Evolutionary conservation across 495 filamentous ascomycete species (phyloP).

Genomic region (Aspergillus wentii): DNA sequence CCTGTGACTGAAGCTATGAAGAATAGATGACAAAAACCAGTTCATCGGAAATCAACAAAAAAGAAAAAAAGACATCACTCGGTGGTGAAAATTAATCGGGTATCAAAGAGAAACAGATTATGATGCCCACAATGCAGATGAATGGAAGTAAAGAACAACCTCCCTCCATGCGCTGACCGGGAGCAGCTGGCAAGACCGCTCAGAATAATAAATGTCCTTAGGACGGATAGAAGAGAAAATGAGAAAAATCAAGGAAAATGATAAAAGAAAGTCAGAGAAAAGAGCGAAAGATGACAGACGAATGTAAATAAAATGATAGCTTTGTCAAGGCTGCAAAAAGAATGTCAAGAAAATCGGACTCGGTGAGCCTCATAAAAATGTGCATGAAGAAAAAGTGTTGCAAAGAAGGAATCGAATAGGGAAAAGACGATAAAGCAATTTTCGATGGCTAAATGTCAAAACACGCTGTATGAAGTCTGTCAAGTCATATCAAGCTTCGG

Average conservation of each 20-base stretch:
- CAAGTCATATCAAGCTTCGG: no score
- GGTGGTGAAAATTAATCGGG: conserved; percentile 17
- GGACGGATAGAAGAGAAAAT: conserved; percentile 6
- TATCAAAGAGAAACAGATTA: conserved; percentile 22
- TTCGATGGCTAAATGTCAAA: no score
- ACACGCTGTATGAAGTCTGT: no score
- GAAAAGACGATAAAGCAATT: conserved; percentile 4
- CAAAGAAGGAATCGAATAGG: conserved; percentile 8
- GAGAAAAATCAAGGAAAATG: conserved; percentile 4
- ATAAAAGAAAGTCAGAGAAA: conserved; percentile 7
- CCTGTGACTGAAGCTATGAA: not conserved
- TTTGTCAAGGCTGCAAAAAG: no score
- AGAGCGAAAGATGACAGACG: conserved; percentile 3
- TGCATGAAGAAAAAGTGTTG: conserved; percentile 19
- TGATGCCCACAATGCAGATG: conserved; percentile 10
- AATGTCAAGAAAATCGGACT: no score
- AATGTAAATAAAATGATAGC: no score
- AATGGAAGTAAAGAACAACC: not conserved
- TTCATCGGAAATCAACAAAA: conserved; percentile 1
- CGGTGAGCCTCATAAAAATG: no score
- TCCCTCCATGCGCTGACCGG: conserved; percentile 1
- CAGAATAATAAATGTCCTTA: conserved; percentile 1
- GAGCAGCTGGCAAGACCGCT: conserved; percentile 15
- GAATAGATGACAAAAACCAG: conserved; percentile 2
- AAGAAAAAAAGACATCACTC: conserved; percentile 16